Evolutionary conservation across 306 rosid species (phyloP), one percentile per base, ranked within the genome.

Genomic region (Pyrus bretschneideri): DNA sequence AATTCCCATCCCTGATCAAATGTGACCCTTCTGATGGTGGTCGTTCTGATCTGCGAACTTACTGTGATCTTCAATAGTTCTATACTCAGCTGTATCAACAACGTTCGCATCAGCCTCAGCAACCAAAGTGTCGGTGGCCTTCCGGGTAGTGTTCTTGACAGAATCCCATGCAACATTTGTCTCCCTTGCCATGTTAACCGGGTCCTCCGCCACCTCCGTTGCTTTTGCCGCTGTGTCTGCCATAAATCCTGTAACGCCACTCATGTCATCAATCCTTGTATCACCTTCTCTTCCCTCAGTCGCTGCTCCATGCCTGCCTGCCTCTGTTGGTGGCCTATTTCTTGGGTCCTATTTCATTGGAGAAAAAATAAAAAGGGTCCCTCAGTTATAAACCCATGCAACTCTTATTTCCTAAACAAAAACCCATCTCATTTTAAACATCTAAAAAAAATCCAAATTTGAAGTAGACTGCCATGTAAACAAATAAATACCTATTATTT

Each of bases 101-200:
- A 90, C 80, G 57, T 83, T 84, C 49, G 75, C 85, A 44, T 92
- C 86, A 60, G 93, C 97, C n/a, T 81, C 87, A 5, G 89, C 89
- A 0, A 81, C 82, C 4, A 82, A 77, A 4, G 88, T 84, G 70
- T 86, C 89, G 18, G 52, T 46, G 2, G 86, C 73, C 4, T 46
- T 76, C 67, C 74, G 72, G 11, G 79, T 54, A 0, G 62, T 77
- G 9, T 85, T 81, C 49, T 83, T 81, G 22, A 86, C 18, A n/a
- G 86, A 81, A 51, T 88, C 91, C 83, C 81, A 90, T 12, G 93
- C 92, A 31, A 65, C 86, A 13, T 88, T 93, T 76, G 67, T 78
- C 33, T 80, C 83, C 79, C 65, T 82, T 2, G 81, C 89, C 68
- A 11, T 29, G 21, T 80, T 82, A 14, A 73, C 82, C 13, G 79